Percentiles rank a stretch among this genome's conserved stretches.
These are phyloP conservation scores for Fusarium sp. DNA, from an alignment of 2,329 filamentous ascomycete genomes.

Conservation along the genomic window DNA sequence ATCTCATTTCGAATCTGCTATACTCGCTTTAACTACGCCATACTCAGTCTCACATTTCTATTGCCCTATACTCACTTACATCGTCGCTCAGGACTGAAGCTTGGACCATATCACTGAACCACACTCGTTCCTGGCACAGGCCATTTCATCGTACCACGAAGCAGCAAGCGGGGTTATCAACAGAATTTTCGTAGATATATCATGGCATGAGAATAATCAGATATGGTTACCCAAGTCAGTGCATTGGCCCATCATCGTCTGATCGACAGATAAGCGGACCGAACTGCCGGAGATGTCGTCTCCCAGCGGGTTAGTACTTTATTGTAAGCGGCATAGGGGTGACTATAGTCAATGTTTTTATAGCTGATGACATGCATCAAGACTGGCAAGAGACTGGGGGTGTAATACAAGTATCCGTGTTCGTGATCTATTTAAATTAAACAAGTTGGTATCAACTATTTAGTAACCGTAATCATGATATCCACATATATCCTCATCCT, in stretches of 20 bases:
- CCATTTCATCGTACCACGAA: slow-evolving; percentile 10
- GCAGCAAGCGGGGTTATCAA: neutral
- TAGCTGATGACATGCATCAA: neutral
- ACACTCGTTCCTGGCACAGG: slow-evolving; percentile 19
- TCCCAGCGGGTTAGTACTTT: neutral
- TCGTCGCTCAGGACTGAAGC: neutral
- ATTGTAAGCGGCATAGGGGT: neutral
- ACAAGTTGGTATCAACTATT: slow-evolving; percentile 13
- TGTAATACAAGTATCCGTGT: neutral
- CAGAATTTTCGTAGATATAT: neutral
- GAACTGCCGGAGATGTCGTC: neutral
- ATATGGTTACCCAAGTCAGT: neutral
- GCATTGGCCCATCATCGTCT: slow-evolving; percentile 1
- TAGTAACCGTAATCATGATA: slow-evolving; percentile 22
- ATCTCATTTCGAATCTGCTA: neutral
- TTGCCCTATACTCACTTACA: neutral
- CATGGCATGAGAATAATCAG: neutral
- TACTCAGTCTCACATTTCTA: neutral
- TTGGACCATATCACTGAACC: neutral
- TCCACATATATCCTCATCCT: slow-evolving; percentile 15
- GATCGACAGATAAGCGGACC: slow-evolving; percentile 12
- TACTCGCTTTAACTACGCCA: neutral
- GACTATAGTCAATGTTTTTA: neutral
- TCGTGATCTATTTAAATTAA: slow-evolving; percentile 14
- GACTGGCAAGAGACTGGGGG: neutral